phyloP scores from a whole-genome alignment of 108 stramenopile species.

The Fragilariopsis cylindrus region DNA sequence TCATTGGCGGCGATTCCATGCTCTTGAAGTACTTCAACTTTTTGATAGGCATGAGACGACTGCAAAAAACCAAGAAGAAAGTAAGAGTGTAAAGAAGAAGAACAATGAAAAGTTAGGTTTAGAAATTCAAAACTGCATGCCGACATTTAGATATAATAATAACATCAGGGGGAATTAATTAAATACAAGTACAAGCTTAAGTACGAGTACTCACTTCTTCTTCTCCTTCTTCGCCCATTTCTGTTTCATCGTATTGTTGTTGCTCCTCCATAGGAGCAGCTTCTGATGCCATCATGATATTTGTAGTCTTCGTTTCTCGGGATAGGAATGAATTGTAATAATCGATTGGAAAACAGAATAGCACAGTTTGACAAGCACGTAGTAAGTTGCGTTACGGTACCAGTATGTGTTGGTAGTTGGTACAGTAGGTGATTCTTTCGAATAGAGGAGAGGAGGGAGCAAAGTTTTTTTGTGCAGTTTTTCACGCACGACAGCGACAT shows the following conservation, averaged over 20 bases:
- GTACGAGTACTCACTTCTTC: background rate
- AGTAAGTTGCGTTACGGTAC: too few species aligned
- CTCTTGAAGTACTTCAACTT: slow-evolving; percentile 83
- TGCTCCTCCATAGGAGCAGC: slow-evolving; percentile 16
- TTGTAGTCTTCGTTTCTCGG: too few species aligned
- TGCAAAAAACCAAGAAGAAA: background rate
- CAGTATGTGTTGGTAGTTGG: too few species aligned
- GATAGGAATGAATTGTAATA: too few species aligned
- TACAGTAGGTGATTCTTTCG: too few species aligned
- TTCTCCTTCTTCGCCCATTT: slow-evolving; percentile 2
- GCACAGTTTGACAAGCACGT: too few species aligned
- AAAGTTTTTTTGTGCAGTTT: too few species aligned
- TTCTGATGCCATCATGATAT: slow-evolving; percentile 17
- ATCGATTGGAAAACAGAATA: too few species aligned
- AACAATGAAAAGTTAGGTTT: background rate
- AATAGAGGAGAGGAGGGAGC: too few species aligned
- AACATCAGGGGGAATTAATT: background rate
- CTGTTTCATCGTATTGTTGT: slow-evolving; percentile 14
- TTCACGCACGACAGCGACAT: too few species aligned
- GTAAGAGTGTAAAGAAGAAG: background rate
- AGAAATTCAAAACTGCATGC: slow-evolving; percentile 2
- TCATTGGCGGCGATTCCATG: slow-evolving; percentile 96
- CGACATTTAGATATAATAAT: background rate
- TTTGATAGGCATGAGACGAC: slow-evolving; percentile 44
- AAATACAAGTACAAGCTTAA: background rate